A percentile compares a stretch with the other conserved stretches of the same genome.
These are phyloP conservation scores for Pseudoperonospora humuli DNA, from an alignment of 352 stramenopile genomes.

Conservation along the genomic window DNA sequence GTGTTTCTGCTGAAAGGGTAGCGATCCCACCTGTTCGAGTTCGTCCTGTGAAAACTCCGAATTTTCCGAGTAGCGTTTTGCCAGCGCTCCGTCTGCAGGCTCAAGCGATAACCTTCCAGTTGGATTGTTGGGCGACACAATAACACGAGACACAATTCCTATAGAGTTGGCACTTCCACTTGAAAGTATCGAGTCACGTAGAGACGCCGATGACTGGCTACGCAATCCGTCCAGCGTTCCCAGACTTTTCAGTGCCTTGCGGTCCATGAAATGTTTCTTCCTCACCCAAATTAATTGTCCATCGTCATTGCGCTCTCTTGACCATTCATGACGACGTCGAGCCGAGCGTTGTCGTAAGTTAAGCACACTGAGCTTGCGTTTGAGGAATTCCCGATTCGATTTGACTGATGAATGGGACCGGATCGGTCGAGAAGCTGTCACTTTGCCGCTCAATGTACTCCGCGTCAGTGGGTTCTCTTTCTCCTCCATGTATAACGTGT, in stretches of 20 bases:
- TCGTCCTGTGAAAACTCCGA: slow-evolving; percentile 66
- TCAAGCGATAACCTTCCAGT: slow-evolving; percentile 72
- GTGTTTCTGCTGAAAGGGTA: slow-evolving; percentile 85
- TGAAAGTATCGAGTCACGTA: slow-evolving; percentile 65
- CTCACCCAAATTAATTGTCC: slow-evolving; percentile 79
- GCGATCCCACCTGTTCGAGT: slow-evolving; percentile 50
- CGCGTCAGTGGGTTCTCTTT: slow-evolving; percentile 43
- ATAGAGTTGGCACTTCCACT: slow-evolving; percentile 53
- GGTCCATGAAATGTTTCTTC: slow-evolving; percentile 70
- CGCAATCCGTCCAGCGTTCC: slow-evolving; percentile 36
- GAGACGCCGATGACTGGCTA: slow-evolving; percentile 48
- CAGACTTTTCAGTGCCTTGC: slow-evolving; percentile 56
- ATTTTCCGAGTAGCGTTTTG: slow-evolving; percentile 47
- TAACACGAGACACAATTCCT: slow-evolving; percentile 65
- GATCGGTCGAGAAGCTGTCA: slow-evolving; percentile 6
- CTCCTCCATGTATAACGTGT: slow-evolving; percentile 61
- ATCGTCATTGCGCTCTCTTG: slow-evolving; percentile 62
- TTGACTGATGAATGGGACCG: slow-evolving; percentile 28
- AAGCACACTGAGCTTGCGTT: slow-evolving; percentile 70
- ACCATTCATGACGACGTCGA: slow-evolving; percentile 79
- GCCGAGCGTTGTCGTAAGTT: slow-evolving; percentile 78
- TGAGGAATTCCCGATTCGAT: slow-evolving; percentile 58
- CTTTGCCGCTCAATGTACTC: slow-evolving; percentile 15
- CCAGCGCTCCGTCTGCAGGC: slow-evolving; percentile 45
- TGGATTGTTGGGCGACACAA: slow-evolving; percentile 67